Evolutionary conservation across 208 protist species (phyloP).

Genomic region (Blastocrithidia nonstop): DNA sequence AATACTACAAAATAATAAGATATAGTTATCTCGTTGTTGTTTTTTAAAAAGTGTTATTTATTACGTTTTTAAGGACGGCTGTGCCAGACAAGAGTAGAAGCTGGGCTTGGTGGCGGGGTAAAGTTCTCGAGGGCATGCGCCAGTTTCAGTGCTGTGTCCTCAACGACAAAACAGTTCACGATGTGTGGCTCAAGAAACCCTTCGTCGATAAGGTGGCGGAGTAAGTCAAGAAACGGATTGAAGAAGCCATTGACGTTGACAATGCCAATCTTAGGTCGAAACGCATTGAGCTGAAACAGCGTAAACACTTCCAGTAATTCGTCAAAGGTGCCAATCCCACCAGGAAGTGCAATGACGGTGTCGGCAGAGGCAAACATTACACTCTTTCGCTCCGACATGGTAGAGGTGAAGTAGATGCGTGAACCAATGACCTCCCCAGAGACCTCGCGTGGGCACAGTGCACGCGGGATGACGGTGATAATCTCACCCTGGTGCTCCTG

Average conservation of each 20-base stretch:
- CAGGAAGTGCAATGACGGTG: constrained; percentile 55
- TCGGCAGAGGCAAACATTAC: constrained; percentile 65
- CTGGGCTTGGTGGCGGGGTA: constrained; percentile 12
- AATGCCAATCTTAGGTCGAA: constrained; percentile 54
- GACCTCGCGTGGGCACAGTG: constrained; percentile 39
- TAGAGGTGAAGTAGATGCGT: constrained; percentile 36
- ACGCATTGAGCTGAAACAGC: constrained; percentile 63
- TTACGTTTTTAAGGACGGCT: constrained; percentile 16
- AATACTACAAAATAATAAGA: too few species aligned
- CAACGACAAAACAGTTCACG: constrained; percentile 25
- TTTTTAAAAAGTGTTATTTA: not conserved
- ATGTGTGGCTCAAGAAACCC: constrained; percentile 36
- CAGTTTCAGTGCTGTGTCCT: constrained; percentile 20
- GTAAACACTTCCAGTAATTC: constrained; percentile 72
- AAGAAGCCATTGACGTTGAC: constrained; percentile 61
- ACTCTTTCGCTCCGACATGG: constrained; percentile 76
- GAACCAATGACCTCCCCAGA: constrained; percentile 33
- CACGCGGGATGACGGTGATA: constrained; percentile 38
- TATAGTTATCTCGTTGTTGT: constrained; percentile 24
- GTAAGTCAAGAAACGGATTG: constrained; percentile 32
- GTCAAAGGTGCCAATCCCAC: constrained; percentile 72
- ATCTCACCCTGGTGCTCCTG: constrained; percentile 17
- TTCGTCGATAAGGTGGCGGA: constrained; percentile 37
- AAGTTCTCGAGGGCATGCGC: constrained; percentile 28
- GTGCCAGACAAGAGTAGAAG: constrained; percentile 18